Base-by-base conservation (phyloP, 495 filamentous ascomycete genomes). In the Podospora anserina region DNA sequence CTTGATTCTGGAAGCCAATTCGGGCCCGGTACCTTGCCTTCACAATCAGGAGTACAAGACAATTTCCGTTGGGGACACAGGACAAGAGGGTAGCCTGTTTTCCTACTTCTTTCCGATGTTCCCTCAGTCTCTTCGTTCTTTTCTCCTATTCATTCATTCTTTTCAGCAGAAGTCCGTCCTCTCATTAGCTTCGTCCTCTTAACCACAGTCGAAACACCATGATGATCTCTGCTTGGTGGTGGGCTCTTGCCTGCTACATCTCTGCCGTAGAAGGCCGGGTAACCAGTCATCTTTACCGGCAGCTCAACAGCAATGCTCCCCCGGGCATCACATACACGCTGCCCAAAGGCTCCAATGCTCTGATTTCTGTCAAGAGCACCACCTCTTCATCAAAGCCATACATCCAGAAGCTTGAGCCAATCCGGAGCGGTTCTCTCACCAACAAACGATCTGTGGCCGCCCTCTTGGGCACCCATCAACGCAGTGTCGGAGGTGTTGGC, bases 391-490 rank as follows among this genome's bases (percentile, higher is more conserved):
- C n/a, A 54, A 64, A 57, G 3, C 65, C 19, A 64, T 19, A 49
- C 65, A 71, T 69, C 58, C 74, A 75, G 58, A 65, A 59, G 5
- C 63, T 78, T 16, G 72, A 65, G 7, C 57, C 67, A 2, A 64
- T 78, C 15, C 65, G 67, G 4, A 66, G 58, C 18, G 63, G 30
- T 4, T 49, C 27, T 6, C 70, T 67, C 28, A 62, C 62, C 53
- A 78, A 77, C 39, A 23, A 64, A 26, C 68, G 59, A 55, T 79
- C 77, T 3, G 77, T 71, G 11, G 76, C 75, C 6, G 73, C 72
- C 3, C 27, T 78, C 34, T 72, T 79, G 2, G 77, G 77, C 9
- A 69, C 73, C 28, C 76, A 79, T 63, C 77, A 79, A 26, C 75
- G 77, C 23, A 68, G 63, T 13, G 66, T 64, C 4, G 74, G 74